phyloP scores from a whole-genome alignment of 2,329 filamentous ascomycete genomes.

The Pseudocercospora ulei region DNA sequence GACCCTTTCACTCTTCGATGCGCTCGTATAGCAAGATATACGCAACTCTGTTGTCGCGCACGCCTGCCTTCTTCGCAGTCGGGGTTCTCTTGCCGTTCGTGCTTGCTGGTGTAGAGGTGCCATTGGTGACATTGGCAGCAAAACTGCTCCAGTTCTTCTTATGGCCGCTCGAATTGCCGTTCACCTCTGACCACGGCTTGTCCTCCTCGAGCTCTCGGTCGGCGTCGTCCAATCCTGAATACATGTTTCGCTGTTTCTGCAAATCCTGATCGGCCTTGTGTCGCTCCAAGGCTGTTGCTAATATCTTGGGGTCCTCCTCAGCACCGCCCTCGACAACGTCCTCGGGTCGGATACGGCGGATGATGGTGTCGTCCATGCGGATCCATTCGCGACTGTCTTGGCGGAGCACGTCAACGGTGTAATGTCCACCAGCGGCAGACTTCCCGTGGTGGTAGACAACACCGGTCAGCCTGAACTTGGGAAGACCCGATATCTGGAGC shows the following conservation, averaged over 20 bases:
- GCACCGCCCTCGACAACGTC: conserved; percentile 80
- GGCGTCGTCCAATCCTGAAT: conserved; percentile 57
- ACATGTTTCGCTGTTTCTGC: conserved; percentile 55
- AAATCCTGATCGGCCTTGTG: conserved; percentile 49
- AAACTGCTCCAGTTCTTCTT: conserved; percentile 52
- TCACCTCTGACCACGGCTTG: conserved; percentile 73
- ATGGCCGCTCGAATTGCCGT: conserved; percentile 44
- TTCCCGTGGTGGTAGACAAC: conserved; percentile 98
- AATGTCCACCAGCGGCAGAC: conserved; percentile 90
- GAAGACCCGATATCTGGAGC: conserved; percentile 46
- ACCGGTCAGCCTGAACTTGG: conserved; percentile 74
- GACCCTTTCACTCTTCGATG: conserved; percentile 11
- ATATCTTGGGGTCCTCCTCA: conserved; percentile 65
- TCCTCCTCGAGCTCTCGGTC: conserved; percentile 56
- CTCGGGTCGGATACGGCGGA: conserved; percentile 72
- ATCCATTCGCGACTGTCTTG: conserved; percentile 97
- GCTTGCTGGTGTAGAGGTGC: conserved; percentile 43
- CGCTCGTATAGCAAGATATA: conserved; percentile 89
- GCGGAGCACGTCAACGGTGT: conserved; percentile 90
- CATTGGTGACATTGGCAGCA: conserved; percentile 47
- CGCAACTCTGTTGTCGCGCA: conserved; percentile 91
- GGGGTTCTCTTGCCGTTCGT: conserved; percentile 46
- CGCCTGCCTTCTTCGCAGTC: conserved; percentile 42
- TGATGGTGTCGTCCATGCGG: conserved; percentile 84
- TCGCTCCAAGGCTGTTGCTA: conserved; percentile 56